Base-by-base conservation (phyloP, 2,329 filamentous ascomycete genomes). In the Dothideomycetes sp. region DNA sequence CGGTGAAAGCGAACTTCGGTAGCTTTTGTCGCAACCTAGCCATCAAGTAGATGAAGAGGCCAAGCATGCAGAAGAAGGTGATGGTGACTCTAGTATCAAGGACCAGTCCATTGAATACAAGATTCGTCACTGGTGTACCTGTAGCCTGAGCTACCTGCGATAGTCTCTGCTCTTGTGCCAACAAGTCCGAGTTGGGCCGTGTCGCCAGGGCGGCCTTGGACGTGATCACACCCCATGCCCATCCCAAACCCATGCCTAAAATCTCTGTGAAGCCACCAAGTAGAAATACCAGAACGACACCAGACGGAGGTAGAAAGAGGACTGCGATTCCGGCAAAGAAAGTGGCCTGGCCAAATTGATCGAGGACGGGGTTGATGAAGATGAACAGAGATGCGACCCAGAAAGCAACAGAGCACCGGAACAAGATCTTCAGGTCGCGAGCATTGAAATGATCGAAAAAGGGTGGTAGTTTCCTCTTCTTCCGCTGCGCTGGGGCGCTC, bases 51-150 rank as follows among this genome's bases (percentile, higher is more conserved):
- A 45, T 14, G 14, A 45, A 44, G 18, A 45, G 19, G 4, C 41
- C 16, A 15, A 45, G 4, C 43, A 45, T 45, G 40, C 40, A 40
- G 31, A 45, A 45, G 24, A 34, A 44, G 9, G 43, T 45, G 19
- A 43, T 33, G 10, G 41, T 39, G 11, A 43, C 29, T 7, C 41
- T 34, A 2, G 24, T 43, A 18, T 43, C 41, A 3, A 43, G 41
- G 36, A 43, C 36, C 12, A 43, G 40, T 5, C 41, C 41, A 2
- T 43, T 24, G 16, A 36, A 43, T 5, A 43, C 19, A 11, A 43
- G n/a, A 9, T 22, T 35, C 1, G 33, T 31, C n/a, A 37, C 16
- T 4, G 36, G 19, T 8, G 34, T 35, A 4, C 31, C 33, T 1
- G 41, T 43, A 8, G 36, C 17, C 12, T 38, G 32, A 2, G 37